Conservation (phyloP, 2,329 filamentous ascomycete species). For the Parastagonospora nodorum region DNA sequence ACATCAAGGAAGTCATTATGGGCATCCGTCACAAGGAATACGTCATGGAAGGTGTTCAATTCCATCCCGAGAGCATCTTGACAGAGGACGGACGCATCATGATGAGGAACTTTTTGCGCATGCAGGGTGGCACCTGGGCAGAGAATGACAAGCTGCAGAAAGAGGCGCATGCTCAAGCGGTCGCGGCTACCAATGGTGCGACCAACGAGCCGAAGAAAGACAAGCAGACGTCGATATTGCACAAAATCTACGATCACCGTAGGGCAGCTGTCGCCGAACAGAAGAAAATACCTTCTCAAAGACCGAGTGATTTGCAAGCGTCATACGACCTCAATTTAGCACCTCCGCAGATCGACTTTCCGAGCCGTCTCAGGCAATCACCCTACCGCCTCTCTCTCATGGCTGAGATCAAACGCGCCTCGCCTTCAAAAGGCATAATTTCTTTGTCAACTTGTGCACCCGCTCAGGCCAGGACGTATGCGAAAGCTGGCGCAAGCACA, state of each 20-base stretch:
- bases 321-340: slow-evolving; percentile 83
- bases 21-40: slow-evolving; percentile 92
- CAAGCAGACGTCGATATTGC: slow-evolving; percentile 83
- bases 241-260: slow-evolving; percentile 86
- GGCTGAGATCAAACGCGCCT: slow-evolving; percentile 96
- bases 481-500: slow-evolving; percentile 89
- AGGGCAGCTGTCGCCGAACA: slow-evolving; percentile 77
- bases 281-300: slow-evolving; percentile 82
- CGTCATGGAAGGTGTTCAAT: slow-evolving; percentile 94
- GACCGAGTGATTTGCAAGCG: slow-evolving; percentile 81
- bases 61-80: slow-evolving; percentile 96
- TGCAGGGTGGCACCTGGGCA: slow-evolving; percentile 90
- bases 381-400: slow-evolving; percentile 89
- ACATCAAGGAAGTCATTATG: slow-evolving; percentile 88
- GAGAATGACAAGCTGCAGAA: slow-evolving; percentile 68
- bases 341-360: slow-evolving; percentile 81
- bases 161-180: slow-evolving; percentile 33
- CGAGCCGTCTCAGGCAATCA: slow-evolving; percentile 77
- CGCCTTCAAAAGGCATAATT: slow-evolving; percentile 94
- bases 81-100: slow-evolving; percentile 86
- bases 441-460: slow-evolving; percentile 86
- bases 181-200: slow-evolving; percentile 39
- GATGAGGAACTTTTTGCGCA: slow-evolving; percentile 87
- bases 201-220: slow-evolving; percentile 39
- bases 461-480: slow-evolving; percentile 87